Percentiles rank a stretch among this genome's conserved stretches.
Evolutionary conservation across 306 rosid genomes (phyloP).

Genomic region (Potentilla sterilis): DNA sequence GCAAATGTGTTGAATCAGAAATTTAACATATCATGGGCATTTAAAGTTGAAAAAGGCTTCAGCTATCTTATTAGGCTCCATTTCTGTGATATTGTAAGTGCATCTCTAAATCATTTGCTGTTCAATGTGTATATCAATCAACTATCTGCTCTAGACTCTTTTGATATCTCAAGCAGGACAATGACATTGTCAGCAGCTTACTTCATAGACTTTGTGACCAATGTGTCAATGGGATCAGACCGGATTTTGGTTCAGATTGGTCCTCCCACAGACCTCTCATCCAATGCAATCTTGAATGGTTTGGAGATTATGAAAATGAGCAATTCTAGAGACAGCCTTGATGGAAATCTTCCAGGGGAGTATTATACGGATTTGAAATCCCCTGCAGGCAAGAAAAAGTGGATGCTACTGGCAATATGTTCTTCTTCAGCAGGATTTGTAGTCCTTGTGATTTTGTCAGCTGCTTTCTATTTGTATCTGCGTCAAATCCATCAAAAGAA

Average conservation of each 20-base stretch:
- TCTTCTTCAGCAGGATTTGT: constrained; percentile 20
- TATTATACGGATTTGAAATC: constrained; percentile 15
- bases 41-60: constrained; percentile 30
- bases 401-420: constrained; percentile 21
- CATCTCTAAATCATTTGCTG: constrained; percentile 24
- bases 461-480: constrained; percentile 8
- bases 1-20: constrained; percentile 34
- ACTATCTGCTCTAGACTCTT: constrained; percentile 29
- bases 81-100: constrained; percentile 36
- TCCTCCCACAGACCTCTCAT: constrained; percentile 28
- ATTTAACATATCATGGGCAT: constrained; percentile 41
- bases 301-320: constrained; percentile 42
- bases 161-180: constrained; percentile 38
- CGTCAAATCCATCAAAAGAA: constrained; percentile 14
- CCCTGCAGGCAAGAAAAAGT: constrained; percentile 13
- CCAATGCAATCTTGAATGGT: constrained; percentile 42
- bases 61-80: constrained; percentile 34
- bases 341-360: constrained; percentile 18
- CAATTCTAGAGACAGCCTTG: constrained; percentile 26
- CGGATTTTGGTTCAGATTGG: constrained; percentile 40
- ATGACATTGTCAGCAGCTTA: constrained; percentile 31
- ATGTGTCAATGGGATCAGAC: constrained; percentile 15
- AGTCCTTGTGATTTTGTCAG: constrained; percentile 25
- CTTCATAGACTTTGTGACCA: constrained; percentile 27
- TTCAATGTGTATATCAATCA: constrained; percentile 41